phyloP scores from a whole-genome alignment of 2,329 filamentous ascomycete species.

The Aspergillus ochraceus region DNA sequence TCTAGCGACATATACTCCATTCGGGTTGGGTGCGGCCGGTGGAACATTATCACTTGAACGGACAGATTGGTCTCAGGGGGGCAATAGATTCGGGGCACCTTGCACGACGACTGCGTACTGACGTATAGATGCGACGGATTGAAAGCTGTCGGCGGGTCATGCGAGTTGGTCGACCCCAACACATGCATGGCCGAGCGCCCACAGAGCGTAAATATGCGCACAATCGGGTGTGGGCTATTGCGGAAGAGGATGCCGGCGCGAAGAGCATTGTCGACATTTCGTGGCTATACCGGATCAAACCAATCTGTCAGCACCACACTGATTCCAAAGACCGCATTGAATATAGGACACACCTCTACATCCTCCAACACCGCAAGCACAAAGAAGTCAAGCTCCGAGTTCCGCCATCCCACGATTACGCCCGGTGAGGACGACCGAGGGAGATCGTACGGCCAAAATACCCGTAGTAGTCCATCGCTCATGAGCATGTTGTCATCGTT shows the following conservation, averaged over 20 bases:
- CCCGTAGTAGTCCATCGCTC: slow-evolving; percentile 85
- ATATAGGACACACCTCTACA: slow-evolving; percentile 68
- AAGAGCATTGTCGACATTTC: slow-evolving; percentile 84
- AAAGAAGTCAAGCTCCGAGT: slow-evolving; percentile 86
- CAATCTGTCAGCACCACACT: slow-evolving; percentile 6
- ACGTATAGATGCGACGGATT: slow-evolving; percentile 70
- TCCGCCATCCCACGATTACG: slow-evolving; percentile 92
- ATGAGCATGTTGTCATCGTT: slow-evolving; percentile 63
- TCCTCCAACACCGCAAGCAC: slow-evolving; percentile 87
- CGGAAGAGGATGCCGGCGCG: slow-evolving; percentile 80
- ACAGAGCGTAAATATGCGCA: slow-evolving; percentile 80
- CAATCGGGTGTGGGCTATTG: slow-evolving; percentile 75
- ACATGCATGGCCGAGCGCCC: slow-evolving; percentile 81
- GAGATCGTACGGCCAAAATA: slow-evolving; percentile 96
- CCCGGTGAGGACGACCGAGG: slow-evolving; percentile 70
- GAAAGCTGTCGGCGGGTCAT: slow-evolving; percentile 49
- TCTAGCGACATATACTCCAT: slow-evolving; percentile 97
- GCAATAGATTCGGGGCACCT: slow-evolving; percentile 72
- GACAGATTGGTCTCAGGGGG: slow-evolving; percentile 63
- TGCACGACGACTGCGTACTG: slow-evolving; percentile 51
- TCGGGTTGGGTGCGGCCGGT: slow-evolving; percentile 76
- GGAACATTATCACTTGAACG: slow-evolving; percentile 85
- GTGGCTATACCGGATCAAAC: slow-evolving; percentile 52
- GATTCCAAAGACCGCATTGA: not conserved
- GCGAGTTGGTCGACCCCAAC: slow-evolving; percentile 75